Evolutionary conservation across 345 rosid species (phyloP).

Genomic region (Iberis pinnata): DNA sequence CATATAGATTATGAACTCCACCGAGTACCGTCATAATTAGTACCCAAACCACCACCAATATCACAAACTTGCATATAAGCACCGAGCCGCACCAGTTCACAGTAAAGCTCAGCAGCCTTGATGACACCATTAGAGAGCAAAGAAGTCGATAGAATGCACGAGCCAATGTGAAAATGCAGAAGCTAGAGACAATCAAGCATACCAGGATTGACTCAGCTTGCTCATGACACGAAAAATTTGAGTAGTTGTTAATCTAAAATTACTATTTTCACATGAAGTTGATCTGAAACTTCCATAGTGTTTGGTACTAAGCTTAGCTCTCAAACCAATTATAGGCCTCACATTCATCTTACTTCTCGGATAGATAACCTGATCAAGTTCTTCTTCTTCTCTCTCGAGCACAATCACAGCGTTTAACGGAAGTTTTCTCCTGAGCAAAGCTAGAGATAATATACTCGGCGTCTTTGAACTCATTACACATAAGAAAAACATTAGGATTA

Average conservation of each 20-base stretch:
- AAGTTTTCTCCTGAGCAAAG: slow-evolving; percentile 62
- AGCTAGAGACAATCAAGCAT: slow-evolving; percentile 87
- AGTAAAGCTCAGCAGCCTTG: slow-evolving; percentile 89
- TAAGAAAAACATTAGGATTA: slow-evolving; percentile 58
- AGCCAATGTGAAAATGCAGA: slow-evolving; percentile 89
- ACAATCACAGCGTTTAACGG: slow-evolving; percentile 76
- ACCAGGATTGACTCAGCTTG: slow-evolving; percentile 49
- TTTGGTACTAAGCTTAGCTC: slow-evolving; percentile 97
- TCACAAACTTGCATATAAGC: slow-evolving; percentile 76
- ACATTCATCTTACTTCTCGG: slow-evolving; percentile 57
- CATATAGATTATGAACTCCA: slow-evolving; percentile 89
- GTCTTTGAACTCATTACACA: slow-evolving; percentile 92
- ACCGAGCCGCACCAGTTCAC: slow-evolving; percentile 84
- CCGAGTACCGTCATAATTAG: slow-evolving; percentile 97
- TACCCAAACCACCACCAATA: slow-evolving; percentile 89
- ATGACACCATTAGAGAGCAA: slow-evolving; percentile 67
- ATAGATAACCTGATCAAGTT: slow-evolving; percentile 69
- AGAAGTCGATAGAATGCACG: slow-evolving; percentile 77
- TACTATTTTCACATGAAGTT: slow-evolving; percentile 93
- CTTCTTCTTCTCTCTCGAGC: slow-evolving; percentile 89
- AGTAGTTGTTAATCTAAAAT: slow-evolving; percentile 70
- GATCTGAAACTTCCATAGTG: slow-evolving; percentile 96
- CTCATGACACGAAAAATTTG: slow-evolving; percentile 73
- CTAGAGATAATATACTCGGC: slow-evolving; percentile 70
- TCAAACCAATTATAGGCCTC: slow-evolving; percentile 66